phyloP scores from a whole-genome alignment of 2,329 filamentous ascomycete species.

The Aspergillus unguis region DNA sequence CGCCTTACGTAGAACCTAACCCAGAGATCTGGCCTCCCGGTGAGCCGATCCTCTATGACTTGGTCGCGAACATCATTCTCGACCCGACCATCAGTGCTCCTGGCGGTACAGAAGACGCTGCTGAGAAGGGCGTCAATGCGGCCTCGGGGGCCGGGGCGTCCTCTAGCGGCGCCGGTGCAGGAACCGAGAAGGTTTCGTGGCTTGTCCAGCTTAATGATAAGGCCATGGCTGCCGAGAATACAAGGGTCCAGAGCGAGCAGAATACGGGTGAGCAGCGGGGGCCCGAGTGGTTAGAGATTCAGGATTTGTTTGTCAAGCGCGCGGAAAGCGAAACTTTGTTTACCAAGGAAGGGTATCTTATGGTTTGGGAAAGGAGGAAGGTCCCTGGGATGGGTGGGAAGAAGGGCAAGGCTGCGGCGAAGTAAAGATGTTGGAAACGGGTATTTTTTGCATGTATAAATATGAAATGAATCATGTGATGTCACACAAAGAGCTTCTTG shows the following conservation, averaged over 20 bases:
- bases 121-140: constrained; percentile 37
- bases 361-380: constrained; percentile 89
- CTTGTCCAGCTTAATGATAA: constrained; percentile 85
- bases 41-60: constrained; percentile 89
- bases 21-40: constrained; percentile 65
- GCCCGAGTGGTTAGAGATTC: constrained; percentile 86
- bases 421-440: constrained; percentile 5
- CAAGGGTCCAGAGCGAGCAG: constrained; percentile 24
- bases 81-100: constrained; percentile 58
- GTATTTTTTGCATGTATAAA: constrained; percentile 11
- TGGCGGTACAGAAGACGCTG: constrained; percentile 53
- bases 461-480: constrained; percentile 9
- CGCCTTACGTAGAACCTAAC: constrained; percentile 87
- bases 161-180: constrained; percentile 70
- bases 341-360: constrained; percentile 89
- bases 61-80: constrained; percentile 83
- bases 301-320: constrained; percentile 89
- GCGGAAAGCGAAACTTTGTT: constrained; percentile 87
- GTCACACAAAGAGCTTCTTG: not conserved
- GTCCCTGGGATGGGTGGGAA: constrained; percentile 33
- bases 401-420: constrained; percentile 35
- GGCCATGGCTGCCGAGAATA: constrained; percentile 49
- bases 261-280: constrained; percentile 37
- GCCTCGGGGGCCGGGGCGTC: constrained; percentile 37
- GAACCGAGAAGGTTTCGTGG: constrained; percentile 90